A percentile compares a stretch with the other conserved stretches of the same genome.
Conservation (phyloP, 805 yeast species). For the Wickerhamiella cacticola region DNA sequence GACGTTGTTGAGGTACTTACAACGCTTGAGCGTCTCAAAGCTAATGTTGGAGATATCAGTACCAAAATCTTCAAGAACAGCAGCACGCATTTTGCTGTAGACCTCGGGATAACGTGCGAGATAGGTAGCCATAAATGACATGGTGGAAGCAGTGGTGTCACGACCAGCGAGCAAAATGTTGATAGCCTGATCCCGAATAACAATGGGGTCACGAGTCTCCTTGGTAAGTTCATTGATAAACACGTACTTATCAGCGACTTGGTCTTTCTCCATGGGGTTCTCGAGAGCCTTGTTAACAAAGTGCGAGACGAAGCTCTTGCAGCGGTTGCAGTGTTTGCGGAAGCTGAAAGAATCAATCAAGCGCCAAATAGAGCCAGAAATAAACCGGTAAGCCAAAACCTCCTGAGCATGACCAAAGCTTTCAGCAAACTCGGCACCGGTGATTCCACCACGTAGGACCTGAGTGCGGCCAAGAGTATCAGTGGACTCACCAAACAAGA, state of each 20-base stretch:
- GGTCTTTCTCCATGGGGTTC: conserved; percentile 17
- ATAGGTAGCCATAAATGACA: conserved; percentile 33
- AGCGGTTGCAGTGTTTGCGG: conserved; percentile 25
- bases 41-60: conserved; percentile 16
- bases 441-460: neutral
- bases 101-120: conserved; percentile 29
- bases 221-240: conserved; percentile 24
- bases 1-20: conserved; percentile 33
- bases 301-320: conserved; percentile 31
- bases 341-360: conserved; percentile 25
- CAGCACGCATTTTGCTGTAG: conserved; percentile 26
- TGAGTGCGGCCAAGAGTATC: conserved; percentile 16
- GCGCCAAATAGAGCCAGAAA: conserved; percentile 20
- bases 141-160: conserved; percentile 37
- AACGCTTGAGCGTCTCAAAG: conserved; percentile 34
- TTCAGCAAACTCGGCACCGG: conserved; percentile 16
- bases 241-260: conserved; percentile 21
- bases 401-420: conserved; percentile 18
- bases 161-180: conserved; percentile 37
- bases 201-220: conserved; percentile 26
- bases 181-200: conserved; percentile 34
- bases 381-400: conserved; percentile 16
- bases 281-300: conserved; percentile 34
- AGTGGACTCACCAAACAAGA: conserved; percentile 22
- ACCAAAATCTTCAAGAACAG: conserved; percentile 29